These are phyloP conservation scores for Ceratocystis ficicola DNA, from an alignment of 2,329 filamentous ascomycete species.

Conservation along the genomic window DNA sequence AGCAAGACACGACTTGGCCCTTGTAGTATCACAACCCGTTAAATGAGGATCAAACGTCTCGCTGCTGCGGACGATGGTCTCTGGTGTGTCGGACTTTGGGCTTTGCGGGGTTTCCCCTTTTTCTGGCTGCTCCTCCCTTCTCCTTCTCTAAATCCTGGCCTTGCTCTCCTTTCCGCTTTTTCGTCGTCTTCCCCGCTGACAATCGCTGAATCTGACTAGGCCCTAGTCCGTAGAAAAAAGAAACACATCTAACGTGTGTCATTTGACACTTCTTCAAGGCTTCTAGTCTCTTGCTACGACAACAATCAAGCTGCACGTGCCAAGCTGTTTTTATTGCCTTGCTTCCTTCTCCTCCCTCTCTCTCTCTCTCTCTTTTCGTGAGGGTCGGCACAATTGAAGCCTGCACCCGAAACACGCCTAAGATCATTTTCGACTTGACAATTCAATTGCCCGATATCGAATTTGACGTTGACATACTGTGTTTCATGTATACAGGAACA, in stretches of 20 bases:
- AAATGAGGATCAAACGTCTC: constrained; percentile 12
- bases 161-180: background rate
- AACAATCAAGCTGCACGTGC: background rate
- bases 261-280: constrained; percentile 1
- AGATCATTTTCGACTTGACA: background rate
- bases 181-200: background rate
- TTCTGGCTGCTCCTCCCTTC: background rate
- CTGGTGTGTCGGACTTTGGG: constrained; percentile 2
- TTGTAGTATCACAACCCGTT: constrained; percentile 5
- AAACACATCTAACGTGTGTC: background rate
- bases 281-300: background rate
- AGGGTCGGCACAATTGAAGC: background rate
- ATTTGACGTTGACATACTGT: background rate
- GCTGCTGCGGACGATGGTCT: background rate
- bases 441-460: background rate
- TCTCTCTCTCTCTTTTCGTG: background rate
- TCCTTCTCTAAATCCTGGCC: background rate
- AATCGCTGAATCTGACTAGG: background rate
- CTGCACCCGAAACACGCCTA: background rate
- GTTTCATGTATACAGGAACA: background rate
- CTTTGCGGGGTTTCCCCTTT: background rate
- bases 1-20: constrained; percentile 3
- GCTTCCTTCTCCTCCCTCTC: background rate
- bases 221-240: background rate
- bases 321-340: background rate